Evolutionary conservation across 345 rosid genomes (phyloP).

Genomic region (Eucalyptus regnans): DNA sequence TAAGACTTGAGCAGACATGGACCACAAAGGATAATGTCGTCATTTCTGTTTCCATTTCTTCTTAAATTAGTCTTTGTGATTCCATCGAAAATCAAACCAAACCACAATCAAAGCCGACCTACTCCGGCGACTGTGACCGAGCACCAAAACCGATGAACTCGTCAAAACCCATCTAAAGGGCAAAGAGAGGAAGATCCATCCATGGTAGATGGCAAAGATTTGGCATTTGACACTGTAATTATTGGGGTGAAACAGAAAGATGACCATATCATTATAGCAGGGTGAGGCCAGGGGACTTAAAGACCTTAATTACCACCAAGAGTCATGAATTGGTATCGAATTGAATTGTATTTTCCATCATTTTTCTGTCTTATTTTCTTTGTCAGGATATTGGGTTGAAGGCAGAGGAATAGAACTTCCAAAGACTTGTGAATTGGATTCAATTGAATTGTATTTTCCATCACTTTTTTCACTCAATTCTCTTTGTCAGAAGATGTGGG

Average conservation of each 20-base stretch:
- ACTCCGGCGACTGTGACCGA: not conserved
- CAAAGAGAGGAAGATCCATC: not conserved
- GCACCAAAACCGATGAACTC: not conserved
- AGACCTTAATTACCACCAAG: not conserved
- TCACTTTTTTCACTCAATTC: no score
- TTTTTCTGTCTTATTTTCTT: not conserved
- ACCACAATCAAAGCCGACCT: not conserved
- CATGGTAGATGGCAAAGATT: not conserved
- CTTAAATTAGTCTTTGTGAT: rapidly evolving
- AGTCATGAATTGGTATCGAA: not conserved
- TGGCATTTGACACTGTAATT: not conserved
- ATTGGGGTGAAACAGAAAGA: not conserved
- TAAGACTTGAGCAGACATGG: not conserved
- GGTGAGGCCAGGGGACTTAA: not conserved
- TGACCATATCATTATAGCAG: not conserved
- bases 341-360: not conserved
- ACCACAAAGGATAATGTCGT: not conserved
- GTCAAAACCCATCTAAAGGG: not conserved
- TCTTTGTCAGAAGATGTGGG: not conserved
- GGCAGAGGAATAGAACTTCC: not conserved
- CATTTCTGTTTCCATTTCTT: not conserved
- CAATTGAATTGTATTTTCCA: not conserved
- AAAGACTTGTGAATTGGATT: not conserved
- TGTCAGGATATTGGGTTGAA: not conserved
- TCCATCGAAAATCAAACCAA: not conserved